Evolutionary conservation across 1,284 basidiomycete genomes (phyloP), one percentile per base, ranked within the genome.

Genomic region (Abortiporus biennis): DNA sequence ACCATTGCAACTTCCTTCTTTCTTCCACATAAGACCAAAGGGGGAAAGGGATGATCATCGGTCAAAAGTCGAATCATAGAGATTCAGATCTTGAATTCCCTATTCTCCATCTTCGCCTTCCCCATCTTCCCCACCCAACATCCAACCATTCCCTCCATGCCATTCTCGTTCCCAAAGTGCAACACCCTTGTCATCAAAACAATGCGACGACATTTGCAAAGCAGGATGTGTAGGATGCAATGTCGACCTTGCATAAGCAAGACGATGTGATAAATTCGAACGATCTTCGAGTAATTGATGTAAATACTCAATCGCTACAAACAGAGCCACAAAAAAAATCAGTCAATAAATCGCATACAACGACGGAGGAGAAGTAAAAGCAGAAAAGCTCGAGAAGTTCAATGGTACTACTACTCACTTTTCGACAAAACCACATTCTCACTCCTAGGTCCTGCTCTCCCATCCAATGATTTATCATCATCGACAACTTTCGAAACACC

Each of bases 371-470:
- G 24, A 36, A 33, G 31, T 34, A 41, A n/a, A n/a, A 23, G 24
- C n/a, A 42, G 41, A 24, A 39, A 37, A 34, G 37, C 44, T 24
- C 47, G 34, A 34, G 44, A 33, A 22, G 27, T 38, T 37, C 39
- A 36, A 34, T 19, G 33, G 37, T 36, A 25, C 38, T 51, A n/a
- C n/a, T 33, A 71, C 85, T 56, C 55, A 92, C 89, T 89, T 63
- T 91, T 90, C 36, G 75, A 74, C 35, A 92, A 62, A 3, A 92
- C 88, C 38, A 92, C 76, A 46, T 88, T 89, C 64, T 92, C 89
- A 56, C 88, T 91, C 53, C 83, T 70, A 11, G 90, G 87, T 1
- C 89, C 89, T 1, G 87, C 85, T 27, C 89, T 65, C 16, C 88
- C 88, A 54, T 92, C 89, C 6, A 77, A 51, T 62, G 76, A 80